These are phyloP conservation scores for Coniochaeta sp. DNA, from an alignment of 2,329 filamentous ascomycete genomes.

Conservation along the genomic window DNA sequence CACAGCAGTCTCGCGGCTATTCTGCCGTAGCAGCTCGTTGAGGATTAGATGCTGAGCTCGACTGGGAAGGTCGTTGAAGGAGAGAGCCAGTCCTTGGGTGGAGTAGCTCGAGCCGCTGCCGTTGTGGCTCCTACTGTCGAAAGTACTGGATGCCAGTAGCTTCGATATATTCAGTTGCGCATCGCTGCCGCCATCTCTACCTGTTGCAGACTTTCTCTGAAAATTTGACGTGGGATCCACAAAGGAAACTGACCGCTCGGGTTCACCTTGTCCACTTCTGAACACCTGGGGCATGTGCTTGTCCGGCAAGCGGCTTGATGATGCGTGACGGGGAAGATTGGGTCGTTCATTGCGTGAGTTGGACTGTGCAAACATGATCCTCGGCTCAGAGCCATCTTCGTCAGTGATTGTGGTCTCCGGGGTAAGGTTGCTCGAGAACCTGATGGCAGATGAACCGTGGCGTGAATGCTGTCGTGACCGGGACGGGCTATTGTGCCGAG, in stretches of 20 bases:
- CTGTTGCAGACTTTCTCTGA: slow-evolving; percentile 39
- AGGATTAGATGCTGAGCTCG: slow-evolving; percentile 80
- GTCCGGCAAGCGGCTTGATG: slow-evolving; percentile 52
- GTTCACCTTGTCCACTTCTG: not conserved
- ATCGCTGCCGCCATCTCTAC: slow-evolving; percentile 18
- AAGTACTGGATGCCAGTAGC: slow-evolving; percentile 33
- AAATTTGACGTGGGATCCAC: slow-evolving; percentile 32
- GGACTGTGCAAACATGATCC: slow-evolving; percentile 65
- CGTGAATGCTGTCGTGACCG: slow-evolving; percentile 18
- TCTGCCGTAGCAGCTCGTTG: slow-evolving; percentile 70
- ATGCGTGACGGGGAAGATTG: slow-evolving; percentile 36
- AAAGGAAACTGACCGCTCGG: slow-evolving; percentile 54
- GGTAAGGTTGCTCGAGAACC: slow-evolving; percentile 67
- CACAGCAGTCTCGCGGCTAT: slow-evolving; percentile 66
- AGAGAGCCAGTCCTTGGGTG: slow-evolving; percentile 59
- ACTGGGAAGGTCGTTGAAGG: slow-evolving; percentile 80
- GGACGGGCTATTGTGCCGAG: not conserved
- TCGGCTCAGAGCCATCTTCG: slow-evolving; percentile 59
- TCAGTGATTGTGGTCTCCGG: slow-evolving; percentile 61
- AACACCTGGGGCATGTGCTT: slow-evolving; percentile 50
- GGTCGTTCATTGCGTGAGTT: slow-evolving; percentile 25
- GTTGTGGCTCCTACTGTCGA: slow-evolving; percentile 13
- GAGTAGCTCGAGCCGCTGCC: slow-evolving; percentile 39
- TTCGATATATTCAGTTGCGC: slow-evolving; percentile 35
- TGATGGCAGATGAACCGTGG: slow-evolving; percentile 43